A percentile compares a stretch with the other conserved stretches of the same genome.
phyloP scores from a whole-genome alignment of 805 yeast genomes.

The Osmozyma mogii region DNA sequence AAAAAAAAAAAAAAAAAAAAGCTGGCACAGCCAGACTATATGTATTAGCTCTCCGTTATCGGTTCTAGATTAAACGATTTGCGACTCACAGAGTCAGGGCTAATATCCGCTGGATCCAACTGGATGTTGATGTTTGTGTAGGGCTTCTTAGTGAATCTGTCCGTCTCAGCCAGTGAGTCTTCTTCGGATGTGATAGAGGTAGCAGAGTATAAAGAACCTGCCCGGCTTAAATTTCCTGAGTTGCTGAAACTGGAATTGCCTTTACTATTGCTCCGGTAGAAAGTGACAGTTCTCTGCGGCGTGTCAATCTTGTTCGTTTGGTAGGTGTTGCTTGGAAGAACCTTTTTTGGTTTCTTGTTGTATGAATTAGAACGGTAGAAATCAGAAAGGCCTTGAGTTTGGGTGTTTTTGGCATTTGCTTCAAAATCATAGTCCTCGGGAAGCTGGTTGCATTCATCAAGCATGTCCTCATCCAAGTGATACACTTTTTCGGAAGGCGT shows the following conservation, averaged over 20 bases:
- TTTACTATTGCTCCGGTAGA: constrained; percentile 22
- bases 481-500: no score
- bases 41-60: no score
- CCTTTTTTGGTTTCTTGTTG: constrained; percentile 28
- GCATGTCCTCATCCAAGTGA: constrained; percentile 19
- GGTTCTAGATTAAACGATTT: no score
- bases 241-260: constrained; percentile 8
- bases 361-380: constrained; percentile 32
- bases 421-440: constrained; percentile 35
- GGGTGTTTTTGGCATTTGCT: constrained; percentile 14
- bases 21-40: no score
- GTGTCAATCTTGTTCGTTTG: constrained; percentile 30
- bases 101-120: no score
- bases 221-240: constrained; percentile 19
- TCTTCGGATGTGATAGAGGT: constrained; percentile 22
- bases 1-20: no score
- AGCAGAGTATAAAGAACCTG: constrained; percentile 22
- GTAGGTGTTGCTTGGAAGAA: constrained; percentile 15
- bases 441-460: constrained; percentile 29
- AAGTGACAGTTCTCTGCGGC: constrained; percentile 33
- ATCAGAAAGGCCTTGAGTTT: neutral
- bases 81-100: no score
- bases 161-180: constrained; percentile 6
- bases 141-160: no score
- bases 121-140: no score